Percentiles rank a stretch among this genome's conserved stretches.
Evolutionary conservation across 768 basidiomycete species (phyloP).

Genomic region (Russula emetica): DNA sequence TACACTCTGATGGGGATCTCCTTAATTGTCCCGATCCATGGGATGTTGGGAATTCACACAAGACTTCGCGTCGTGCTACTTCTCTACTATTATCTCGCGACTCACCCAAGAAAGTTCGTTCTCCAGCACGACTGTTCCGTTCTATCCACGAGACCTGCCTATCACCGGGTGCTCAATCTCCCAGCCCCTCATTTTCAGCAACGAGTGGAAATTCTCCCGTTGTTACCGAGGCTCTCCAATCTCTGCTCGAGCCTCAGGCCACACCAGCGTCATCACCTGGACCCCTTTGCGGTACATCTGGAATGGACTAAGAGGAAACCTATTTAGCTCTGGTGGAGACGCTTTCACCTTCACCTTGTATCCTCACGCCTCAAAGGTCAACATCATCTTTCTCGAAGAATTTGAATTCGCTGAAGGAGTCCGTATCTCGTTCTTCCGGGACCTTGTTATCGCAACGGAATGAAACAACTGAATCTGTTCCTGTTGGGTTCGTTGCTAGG

Average conservation of each 20-base stretch:
- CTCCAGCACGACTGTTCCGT: neutral
- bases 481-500: neutral
- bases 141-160: neutral
- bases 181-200: neutral
- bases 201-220: neutral
- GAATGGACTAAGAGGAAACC: neutral
- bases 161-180: neutral
- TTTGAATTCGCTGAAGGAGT: neutral
- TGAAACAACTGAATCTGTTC: slow-evolving; percentile 6
- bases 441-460: neutral
- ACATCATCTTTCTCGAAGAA: neutral
- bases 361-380: slow-evolving; percentile 2
- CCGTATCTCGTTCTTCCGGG: neutral
- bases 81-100: neutral
- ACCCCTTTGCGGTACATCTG: neutral
- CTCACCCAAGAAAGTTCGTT: neutral
- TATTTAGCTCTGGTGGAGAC: neutral
- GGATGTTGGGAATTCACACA: neutral
- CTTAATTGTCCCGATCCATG: neutral
- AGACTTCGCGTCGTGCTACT: neutral
- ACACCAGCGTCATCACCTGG: neutral
- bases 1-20: neutral
- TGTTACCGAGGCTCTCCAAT: neutral
- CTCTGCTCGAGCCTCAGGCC: neutral
- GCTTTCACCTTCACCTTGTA: neutral